phyloP scores from a whole-genome alignment of 2,329 filamentous ascomycete species.

The Parafenestella ontariensis region DNA sequence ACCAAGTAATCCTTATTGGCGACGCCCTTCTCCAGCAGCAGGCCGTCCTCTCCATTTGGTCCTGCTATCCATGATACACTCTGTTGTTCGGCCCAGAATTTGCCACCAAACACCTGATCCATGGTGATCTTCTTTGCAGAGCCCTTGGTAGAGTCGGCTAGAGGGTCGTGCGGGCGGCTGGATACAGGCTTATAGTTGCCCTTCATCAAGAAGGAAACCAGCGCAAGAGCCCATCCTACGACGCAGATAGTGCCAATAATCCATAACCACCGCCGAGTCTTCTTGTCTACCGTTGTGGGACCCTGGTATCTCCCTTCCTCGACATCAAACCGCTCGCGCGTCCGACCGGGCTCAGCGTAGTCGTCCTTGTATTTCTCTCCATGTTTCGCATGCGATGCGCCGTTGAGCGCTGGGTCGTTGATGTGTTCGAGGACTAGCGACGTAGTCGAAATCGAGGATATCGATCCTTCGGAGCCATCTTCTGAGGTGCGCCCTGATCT shows the following conservation, averaged over 20 bases:
- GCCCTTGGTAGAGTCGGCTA: conserved; percentile 66
- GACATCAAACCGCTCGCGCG: conserved; percentile 58
- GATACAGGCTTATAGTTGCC: conserved; percentile 72
- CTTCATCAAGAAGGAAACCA: conserved; percentile 70
- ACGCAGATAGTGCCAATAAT: conserved; percentile 67
- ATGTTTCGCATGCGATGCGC: conserved; percentile 32
- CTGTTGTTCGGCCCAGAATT: conserved; percentile 70
- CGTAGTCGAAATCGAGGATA: conserved; percentile 82
- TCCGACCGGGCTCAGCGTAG: conserved; percentile 53
- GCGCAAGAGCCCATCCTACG: conserved; percentile 71
- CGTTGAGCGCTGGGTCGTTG: conserved; percentile 59
- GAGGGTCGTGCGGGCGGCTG: conserved; percentile 70
- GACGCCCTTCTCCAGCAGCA: conserved; percentile 76
- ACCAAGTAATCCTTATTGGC: conserved; percentile 74
- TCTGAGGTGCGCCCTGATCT: conserved; percentile 40
- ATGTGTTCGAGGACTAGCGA: conserved; percentile 83
- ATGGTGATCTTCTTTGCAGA: conserved; percentile 76
- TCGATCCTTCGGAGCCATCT: conserved; percentile 59
- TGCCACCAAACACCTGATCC: conserved; percentile 71
- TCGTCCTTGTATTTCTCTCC: conserved; percentile 51
- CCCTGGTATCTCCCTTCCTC: conserved; percentile 57
- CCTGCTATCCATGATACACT: conserved; percentile 80
- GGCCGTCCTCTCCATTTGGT: conserved; percentile 78
- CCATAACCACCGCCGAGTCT: conserved; percentile 68
- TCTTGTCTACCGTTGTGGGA: conserved; percentile 67